Evolutionary conservation across 805 yeast genomes (phyloP), one percentile per base, ranked within the genome.

Genomic region (Nakazawaea laoshanensis): DNA sequence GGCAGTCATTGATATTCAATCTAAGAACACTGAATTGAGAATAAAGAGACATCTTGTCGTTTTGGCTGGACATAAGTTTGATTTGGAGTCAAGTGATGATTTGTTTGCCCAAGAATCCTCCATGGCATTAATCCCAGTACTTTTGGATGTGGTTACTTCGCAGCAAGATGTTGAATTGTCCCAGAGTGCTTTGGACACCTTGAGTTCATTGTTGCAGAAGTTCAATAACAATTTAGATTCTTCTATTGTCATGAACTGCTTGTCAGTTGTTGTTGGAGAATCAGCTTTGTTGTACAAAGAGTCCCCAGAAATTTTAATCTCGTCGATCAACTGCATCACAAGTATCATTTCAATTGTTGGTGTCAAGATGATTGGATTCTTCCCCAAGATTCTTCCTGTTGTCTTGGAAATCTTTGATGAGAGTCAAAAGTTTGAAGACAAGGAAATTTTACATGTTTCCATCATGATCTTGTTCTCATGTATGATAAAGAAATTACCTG

Each of bases 381-480:
- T 87, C 65, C 85, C 96, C 20, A 79, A 77, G 53, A 77, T 88
- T 49, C 72, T 92, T 40, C 85, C 87, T 11, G 84, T 86, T 10
- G 63, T 83, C 8, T 63, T 86, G 35, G 59, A 61, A 18, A 66
- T 84, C 24, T 80, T 83, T 58, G 63, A 67, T 19, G 42, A 53
- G 7, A 58, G 67, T 16, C 48, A 50, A 14, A 26, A 11, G 54
- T 46, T 10, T 36, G 41, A 24, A 5, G 38, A 36, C 20, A 33
- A 27, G n/a, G 38, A 36, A 18, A 20, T 33, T 7, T 50, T 86
- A 22, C 92, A 86, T 50, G 63, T 84, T 11, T 73, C 96, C 0
- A 67, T 79, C 11, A 57, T 85, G 38, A 70, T 85, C 22, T 61
- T 89, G 28, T 65, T 84, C 36, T 76, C 95, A 5, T 71, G 87